Percentiles rank a stretch among this genome's conserved stretches.
Evolutionary conservation across 345 rosid species (phyloP).

Genomic region (Citrus mangshanensis): DNA sequence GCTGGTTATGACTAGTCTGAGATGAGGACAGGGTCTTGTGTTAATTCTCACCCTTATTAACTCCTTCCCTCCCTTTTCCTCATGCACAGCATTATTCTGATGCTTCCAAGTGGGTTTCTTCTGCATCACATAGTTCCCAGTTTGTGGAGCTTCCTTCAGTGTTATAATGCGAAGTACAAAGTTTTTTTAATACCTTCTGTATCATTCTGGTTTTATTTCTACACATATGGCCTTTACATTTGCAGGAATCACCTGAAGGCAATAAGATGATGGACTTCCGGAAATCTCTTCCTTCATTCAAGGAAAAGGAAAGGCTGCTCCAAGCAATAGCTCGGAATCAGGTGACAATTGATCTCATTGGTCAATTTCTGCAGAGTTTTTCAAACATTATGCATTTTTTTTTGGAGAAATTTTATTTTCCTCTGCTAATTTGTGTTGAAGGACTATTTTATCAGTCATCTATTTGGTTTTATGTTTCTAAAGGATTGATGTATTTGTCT

Average conservation of each 20-base stretch:
- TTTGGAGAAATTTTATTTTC: background rate
- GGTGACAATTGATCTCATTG: slow-evolving; percentile 33
- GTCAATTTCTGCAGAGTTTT: background rate
- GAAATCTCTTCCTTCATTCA: slow-evolving; percentile 80
- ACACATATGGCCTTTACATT: background rate
- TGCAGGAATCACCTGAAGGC: slow-evolving; percentile 94
- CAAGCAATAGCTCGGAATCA: slow-evolving; percentile 97
- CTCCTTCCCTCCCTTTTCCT: too few relatives aligned
- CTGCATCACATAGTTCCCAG: too few relatives aligned
- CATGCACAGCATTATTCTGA: too few relatives aligned
- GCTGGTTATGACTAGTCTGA: too few relatives aligned
- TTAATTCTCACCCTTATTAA: too few relatives aligned
- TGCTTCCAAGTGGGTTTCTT: too few relatives aligned
- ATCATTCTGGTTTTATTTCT: background rate
- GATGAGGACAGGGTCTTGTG: too few relatives aligned
- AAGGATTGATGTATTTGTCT: background rate
- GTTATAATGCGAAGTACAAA: background rate
- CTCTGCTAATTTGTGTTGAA: slow-evolving; percentile 1
- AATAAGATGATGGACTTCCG: slow-evolving; percentile 73
- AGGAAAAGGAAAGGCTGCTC: slow-evolving; percentile 88
- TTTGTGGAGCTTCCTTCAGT: background rate
- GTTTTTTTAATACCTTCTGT: background rate
- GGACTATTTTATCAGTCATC: background rate
- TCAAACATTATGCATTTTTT: background rate
- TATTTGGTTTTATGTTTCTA: background rate